Conservation (phyloP, 2,329 filamentous ascomycete genomes). For the Septoria petroselini region DNA sequence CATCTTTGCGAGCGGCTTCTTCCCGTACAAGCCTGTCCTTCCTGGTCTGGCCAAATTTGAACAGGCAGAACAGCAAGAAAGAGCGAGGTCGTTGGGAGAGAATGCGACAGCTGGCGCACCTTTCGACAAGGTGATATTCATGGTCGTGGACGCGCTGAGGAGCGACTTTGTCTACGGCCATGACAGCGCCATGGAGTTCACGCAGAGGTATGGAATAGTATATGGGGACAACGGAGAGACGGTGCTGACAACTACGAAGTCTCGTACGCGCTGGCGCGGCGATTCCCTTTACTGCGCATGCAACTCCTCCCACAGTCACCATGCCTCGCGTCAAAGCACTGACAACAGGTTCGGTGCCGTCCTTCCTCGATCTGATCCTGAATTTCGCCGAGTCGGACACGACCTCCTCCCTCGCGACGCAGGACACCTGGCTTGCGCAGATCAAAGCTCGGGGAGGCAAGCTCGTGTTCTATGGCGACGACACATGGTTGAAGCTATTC, state of each 20-base stretch:
- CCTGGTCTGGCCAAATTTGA: constrained; percentile 66
- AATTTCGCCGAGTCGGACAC: constrained; percentile 96
- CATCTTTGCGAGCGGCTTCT: constrained; percentile 86
- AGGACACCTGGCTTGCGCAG: constrained; percentile 96
- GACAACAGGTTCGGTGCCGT: constrained; percentile 96
- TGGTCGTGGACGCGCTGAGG: constrained; percentile 93
- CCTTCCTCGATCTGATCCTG: constrained; percentile 92
- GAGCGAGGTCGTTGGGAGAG: constrained; percentile 9
- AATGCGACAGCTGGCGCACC: constrained; percentile 55
- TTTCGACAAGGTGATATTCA: constrained; percentile 90
- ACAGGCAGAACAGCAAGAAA: constrained; percentile 20
- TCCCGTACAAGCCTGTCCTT: constrained; percentile 93
- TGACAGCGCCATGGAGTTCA: constrained; percentile 78
- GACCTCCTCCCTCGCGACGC: constrained; percentile 76
- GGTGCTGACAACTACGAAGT: constrained; percentile 46
- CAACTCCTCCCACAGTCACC: constrained; percentile 93
- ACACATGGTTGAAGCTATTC: constrained; percentile 97
- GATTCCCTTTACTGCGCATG: constrained; percentile 91
- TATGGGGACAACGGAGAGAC: not conserved
- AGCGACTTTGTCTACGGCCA: constrained; percentile 91
- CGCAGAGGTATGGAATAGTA: constrained; percentile 70
- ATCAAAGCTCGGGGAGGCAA: constrained; percentile 75
- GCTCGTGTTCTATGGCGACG: constrained; percentile 92
- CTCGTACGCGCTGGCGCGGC: constrained; percentile 80
- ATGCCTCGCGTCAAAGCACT: constrained; percentile 98